Conservation (phyloP, 805 yeast species). For the Saturnispora quitensis region DNA sequence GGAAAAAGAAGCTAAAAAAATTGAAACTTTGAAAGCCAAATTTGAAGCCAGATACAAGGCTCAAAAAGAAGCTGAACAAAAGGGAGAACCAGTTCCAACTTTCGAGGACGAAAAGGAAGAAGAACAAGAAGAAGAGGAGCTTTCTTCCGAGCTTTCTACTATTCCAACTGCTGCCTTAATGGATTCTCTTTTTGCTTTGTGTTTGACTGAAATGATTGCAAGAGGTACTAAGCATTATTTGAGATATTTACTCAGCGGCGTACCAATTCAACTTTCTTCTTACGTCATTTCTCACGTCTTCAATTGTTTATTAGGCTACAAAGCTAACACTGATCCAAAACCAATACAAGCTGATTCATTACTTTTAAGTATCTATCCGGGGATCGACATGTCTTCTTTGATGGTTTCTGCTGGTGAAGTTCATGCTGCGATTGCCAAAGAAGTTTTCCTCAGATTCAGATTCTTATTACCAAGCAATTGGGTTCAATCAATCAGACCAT, state of each 20-base stretch:
- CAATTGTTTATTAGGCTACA: constrained; percentile 55
- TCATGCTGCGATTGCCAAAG: constrained; percentile 35
- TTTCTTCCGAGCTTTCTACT: constrained; percentile 31
- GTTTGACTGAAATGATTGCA: constrained; percentile 63
- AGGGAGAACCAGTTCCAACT: constrained; percentile 17
- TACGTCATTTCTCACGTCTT: constrained; percentile 60
- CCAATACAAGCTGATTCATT: constrained; percentile 36
- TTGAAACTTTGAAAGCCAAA: constrained; percentile 24
- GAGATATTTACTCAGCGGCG: constrained; percentile 34
- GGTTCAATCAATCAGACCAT: constrained; percentile 30
- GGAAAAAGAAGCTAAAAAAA: constrained; percentile 21
- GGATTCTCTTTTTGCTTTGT: constrained; percentile 37
- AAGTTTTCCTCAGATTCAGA: constrained; percentile 59
- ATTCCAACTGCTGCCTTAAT: constrained; percentile 36
- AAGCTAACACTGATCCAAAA: constrained; percentile 32
- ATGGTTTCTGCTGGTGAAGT: constrained; percentile 36
- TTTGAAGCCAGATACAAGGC: constrained; percentile 23
- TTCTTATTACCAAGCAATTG: constrained; percentile 43
- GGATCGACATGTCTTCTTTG: constrained; percentile 35
- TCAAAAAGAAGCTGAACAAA: constrained; percentile 12
- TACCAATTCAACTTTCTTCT: constrained; percentile 51
- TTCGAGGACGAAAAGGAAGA: constrained; percentile 23
- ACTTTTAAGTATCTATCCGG: constrained; percentile 33
- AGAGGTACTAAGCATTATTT: constrained; percentile 73
- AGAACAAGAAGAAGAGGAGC: constrained; percentile 26